Evolutionary conservation across 1,284 basidiomycete genomes (phyloP), one percentile per base, ranked within the genome.

Genomic region (Vanrija pseudolonga): DNA sequence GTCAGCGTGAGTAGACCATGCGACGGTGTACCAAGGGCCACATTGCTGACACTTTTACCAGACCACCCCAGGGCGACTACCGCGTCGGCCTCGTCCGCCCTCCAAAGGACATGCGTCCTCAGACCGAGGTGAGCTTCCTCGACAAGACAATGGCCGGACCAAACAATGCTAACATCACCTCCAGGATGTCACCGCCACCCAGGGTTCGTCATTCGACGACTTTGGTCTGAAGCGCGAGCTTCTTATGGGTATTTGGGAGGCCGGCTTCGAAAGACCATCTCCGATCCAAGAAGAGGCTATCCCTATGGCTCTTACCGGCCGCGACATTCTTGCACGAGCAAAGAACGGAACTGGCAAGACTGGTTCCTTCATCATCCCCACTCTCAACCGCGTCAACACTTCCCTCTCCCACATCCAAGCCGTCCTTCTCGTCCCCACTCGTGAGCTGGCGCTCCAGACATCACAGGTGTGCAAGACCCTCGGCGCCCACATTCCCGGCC

Each of bases 251-350:
- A 94, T 96, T 71, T 96, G 93, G 69, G 91, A 95, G 80, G 93
- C 92, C 62, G 93, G 93, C 53, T 98, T 98, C 75, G 96, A 98
- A 77, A 85, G 83, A 65, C 95, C 96, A 20, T 94, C 90, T 23
- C 96, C 95, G 49, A 98, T 98, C 74, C 95, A 98, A 81, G 96
- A 98, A 84, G 92, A 97, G 80, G 87, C 90, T 52, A 92, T 94
- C 65, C 90, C 90, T 53, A 83, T 89, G 63, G 90, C 90, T 20
- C 84, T 94, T 67, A 84, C 86, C 53, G 87, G 87, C 68, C 86
- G 90, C 69, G 94, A 98, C 76, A 80, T 97, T 67, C 88, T 98
- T 57, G 80, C 82, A 3, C 72, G 81, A 57, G 81, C 82, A 40
- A 83, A 82, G 74, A 79, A 79, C 65, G 76, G 72, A 56, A 76